Base-by-base conservation (phyloP, 192 early-diverging fungal species). In the Coemansia sp. region DNA sequence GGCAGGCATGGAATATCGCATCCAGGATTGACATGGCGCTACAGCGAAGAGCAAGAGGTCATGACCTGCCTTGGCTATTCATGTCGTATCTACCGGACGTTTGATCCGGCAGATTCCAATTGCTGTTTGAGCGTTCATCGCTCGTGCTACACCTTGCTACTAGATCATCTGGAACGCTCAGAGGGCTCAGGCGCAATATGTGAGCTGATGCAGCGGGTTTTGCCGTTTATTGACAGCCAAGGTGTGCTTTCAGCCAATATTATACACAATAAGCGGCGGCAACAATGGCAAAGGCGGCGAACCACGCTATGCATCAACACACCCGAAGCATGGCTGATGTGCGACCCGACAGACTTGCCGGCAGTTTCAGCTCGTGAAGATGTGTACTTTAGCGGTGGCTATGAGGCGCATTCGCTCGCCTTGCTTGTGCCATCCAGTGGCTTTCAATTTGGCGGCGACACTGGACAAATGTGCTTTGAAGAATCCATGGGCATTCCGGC, bases 281-380 rank as follows among this genome's bases (percentile, higher is more conserved):
- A 25, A 10, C 48, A 21, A 48, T 42, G 15, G 19, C 60, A 49
- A 46, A 57, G 17, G 1, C 34, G 19, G 4, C 28, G 19, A 8
- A 53, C 37, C 42, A 44, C 40, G 14, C 6, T 40, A n/a, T 12
- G 14, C 15, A n/a, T 0, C 40, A 44, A 12, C 40, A 44, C 11
- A n/a, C 5, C 40, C 15, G 40, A 44, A 2, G 15, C 61, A 6
- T 78, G 75, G 75, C 52, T 63, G 8, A 62, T 70, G 64, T 80
- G 78, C 48, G 78, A 80, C 20, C 78, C 78, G 10, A 80, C 72
- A 1, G 78, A 80, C 61, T 31, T 80, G 51, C 78, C 78, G 0
- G 15, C 40, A 15, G 23, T 14, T 26, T 26, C 28, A 54, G 2
- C 22, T 5, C 28, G 6, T 25, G 52, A 54, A 21, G 26, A 54